Base-by-base conservation (phyloP, 768 basidiomycete species). In the Russula lepida region DNA sequence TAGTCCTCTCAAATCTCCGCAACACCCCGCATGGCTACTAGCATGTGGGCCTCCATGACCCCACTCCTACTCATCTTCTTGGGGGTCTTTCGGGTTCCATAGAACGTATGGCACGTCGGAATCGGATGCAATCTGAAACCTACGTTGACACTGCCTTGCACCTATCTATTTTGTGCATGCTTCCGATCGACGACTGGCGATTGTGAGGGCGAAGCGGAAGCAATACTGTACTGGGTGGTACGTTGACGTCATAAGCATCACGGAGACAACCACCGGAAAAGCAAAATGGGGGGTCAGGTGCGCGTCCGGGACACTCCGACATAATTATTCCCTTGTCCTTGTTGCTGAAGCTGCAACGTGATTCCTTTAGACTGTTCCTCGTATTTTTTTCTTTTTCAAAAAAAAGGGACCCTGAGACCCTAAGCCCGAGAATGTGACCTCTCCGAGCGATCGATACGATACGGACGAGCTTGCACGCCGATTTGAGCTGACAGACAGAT, bases 171-270 rank as follows among this genome's bases (percentile, higher is more conserved):
- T n/a, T n/a, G n/a, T n/a, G n/a, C n/a, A n/a, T n/a, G n/a, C n/a
- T n/a, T n/a, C n/a, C n/a, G 39, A 43, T 28, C 41, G 48, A 33
- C 27, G 25, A 28, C 30, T 17, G 43, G 23, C 27, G 15, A 56
- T 56, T 61, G 49, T 37, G 60, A 23, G 60, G 60, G 43, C 39
- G 5, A 51, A 21, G 48, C 47, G 55, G 49, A 46, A 25, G 48
- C 41, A 51, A 48, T 41, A 35, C 12, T 15, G 48, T 41, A 35
- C 12, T 15, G 48, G 35, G 35, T 15, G 46, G 46, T 33, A 46
- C 11, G 28, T 23, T 52, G 60, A 62, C 56, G 60, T 62, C 60
- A 62, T 17, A 43, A 30, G 27, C 17, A 44, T 33, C n/a, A 25
- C 44, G 54, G 59, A 60, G 47, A 19, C 43, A 25, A 11, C 25